Base-by-base conservation (phyloP, 2,329 filamentous ascomycete species). In the Trichoderma asperellum region DNA sequence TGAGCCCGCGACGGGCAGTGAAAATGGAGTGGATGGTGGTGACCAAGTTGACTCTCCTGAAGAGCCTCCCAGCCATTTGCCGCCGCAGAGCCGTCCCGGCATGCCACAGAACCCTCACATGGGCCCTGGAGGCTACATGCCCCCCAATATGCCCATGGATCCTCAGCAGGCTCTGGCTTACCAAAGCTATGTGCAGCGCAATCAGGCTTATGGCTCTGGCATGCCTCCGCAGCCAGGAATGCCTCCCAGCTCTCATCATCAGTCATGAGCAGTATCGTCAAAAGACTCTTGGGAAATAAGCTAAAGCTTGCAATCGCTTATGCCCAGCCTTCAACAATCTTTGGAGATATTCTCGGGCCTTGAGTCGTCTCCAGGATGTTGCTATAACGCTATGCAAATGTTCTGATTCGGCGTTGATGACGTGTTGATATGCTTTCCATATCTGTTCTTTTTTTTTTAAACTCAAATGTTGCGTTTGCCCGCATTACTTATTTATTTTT, bases 41-140 rank as follows among this genome's bases (percentile, higher is more conserved):
- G 91, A 92, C 74, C 88, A 91, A 73, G 91, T 93, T 76, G 94
- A 97, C 74, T 96, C 95, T 1, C 94, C 95, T 66, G 96, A 98
- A 81, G 96, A 98, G 80, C 90, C 94, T 71, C 82, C 89, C 72
- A 90, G 92, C 76, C 88, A 94, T 75, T 86, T 96, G 70, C 92
- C 91, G 59, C 88, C 91, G 52, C 84, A 85, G 69, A 75, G 82
- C 74, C 83, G 86, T 71, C 87, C 90, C 67, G 89, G 89, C 74
- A 92, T 94, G 81, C 88, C 91, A 57, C 86, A 84, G 76, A 84
- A 84, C 75, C 81, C 83, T 53, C 87, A 87, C 72, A 90, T 92
- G 87, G 87, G 88, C 47, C 88, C 88, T 53, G 85, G 84, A 70
- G 83, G 82, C 81, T 92, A 86, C 80, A 88, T 83, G 85, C 82